Base-by-base conservation (phyloP, 495 filamentous ascomycete genomes). In the Talaromyces liani region DNA sequence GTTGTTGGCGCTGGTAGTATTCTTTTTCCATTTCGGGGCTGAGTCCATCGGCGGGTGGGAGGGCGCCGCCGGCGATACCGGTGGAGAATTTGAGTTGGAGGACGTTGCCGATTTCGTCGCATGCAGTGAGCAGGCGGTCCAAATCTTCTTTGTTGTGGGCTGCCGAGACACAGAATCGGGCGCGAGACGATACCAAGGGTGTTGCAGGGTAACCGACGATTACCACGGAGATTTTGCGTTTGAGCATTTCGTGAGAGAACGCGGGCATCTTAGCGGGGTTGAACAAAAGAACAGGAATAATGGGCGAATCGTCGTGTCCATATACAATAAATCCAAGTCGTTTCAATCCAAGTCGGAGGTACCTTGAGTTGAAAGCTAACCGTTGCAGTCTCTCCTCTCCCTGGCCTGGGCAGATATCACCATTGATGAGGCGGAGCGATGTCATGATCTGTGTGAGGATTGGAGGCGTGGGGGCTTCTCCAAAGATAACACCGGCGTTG, bases 81-180 rank as follows among this genome's bases (percentile, higher is more conserved):
- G 90, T 95, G 2, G 92, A 95, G 78, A 95, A 97, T 75, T 98
- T 98, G 69, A 98, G 79, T 70, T 98, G 93, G 24, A 98, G 79
- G 45, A 94, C 84, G 71, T 96, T 89, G 64, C 93, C 93, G 60
- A 97, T 87, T 72, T 96, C 90, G 68, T 98, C 91, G 71, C 93
- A 98, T 22, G 95, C 94, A 12, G 85, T 80, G 33, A 98, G 82
- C 62, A 98, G 79, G 20, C 93, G 88, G 74, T 98, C 95, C 65
- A 98, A 82, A 73, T 98, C 94, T 62, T 98, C 94, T 78, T 98
- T 98, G 69, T 92, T 98, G 78, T 98, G 94, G 4, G 94, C 90
- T 14, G 94, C 90, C 10, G 91, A 96, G 27, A 98, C 87, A 76
- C 94, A 98, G 80, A 98, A 96, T 54, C 94, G 87, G 49, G 92